A percentile compares a stretch with the other conserved stretches of the same genome.
These are phyloP conservation scores for Ophiostoma sp. DNA, from an alignment of 2,329 filamentous ascomycete genomes.

Conservation along the genomic window DNA sequence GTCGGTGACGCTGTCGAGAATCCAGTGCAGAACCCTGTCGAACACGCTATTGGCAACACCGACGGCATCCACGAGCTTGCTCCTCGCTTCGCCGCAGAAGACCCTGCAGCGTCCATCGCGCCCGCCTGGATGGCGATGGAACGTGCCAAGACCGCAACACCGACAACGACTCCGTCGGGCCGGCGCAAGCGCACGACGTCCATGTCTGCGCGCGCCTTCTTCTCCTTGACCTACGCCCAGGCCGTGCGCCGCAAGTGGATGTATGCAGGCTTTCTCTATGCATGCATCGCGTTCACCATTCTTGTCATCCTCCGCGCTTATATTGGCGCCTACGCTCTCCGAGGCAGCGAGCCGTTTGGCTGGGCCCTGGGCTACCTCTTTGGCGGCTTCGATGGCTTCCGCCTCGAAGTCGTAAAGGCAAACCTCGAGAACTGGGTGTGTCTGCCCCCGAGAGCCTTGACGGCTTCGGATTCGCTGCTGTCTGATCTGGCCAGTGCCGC, in stretches of 20 bases:
- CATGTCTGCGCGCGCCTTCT: slow-evolving; percentile 63
- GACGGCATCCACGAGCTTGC: background rate
- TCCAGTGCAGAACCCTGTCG: background rate
- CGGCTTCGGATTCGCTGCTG: background rate
- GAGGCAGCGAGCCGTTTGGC: slow-evolving; percentile 73
- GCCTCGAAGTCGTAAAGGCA: slow-evolving; percentile 63
- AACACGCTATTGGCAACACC: background rate
- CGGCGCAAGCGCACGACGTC: slow-evolving; percentile 61
- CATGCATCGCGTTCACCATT: slow-evolving; percentile 59
- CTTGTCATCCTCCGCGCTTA: slow-evolving; percentile 66
- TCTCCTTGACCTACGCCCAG: slow-evolving; percentile 73
- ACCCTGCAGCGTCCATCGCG: background rate
- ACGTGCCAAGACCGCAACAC: background rate
- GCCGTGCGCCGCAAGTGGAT: slow-evolving; percentile 72
- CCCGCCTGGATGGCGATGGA: background rate
- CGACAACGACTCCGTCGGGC: slow-evolving; percentile 54
- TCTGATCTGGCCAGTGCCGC: background rate
- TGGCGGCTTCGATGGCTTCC: slow-evolving; percentile 67
- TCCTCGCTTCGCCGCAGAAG: background rate
- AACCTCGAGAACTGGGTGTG: slow-evolving; percentile 71
- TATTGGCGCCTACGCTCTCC: slow-evolving; percentile 61
- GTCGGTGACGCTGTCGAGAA: no score
- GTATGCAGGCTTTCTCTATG: slow-evolving; percentile 76
- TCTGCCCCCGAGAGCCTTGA: slow-evolving; percentile 46
- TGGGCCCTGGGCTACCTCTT: slow-evolving; percentile 91